Evolutionary conservation across 352 stramenopile genomes (phyloP), one percentile per base, ranked within the genome.

Genomic region (Phytopythium helicoides): DNA sequence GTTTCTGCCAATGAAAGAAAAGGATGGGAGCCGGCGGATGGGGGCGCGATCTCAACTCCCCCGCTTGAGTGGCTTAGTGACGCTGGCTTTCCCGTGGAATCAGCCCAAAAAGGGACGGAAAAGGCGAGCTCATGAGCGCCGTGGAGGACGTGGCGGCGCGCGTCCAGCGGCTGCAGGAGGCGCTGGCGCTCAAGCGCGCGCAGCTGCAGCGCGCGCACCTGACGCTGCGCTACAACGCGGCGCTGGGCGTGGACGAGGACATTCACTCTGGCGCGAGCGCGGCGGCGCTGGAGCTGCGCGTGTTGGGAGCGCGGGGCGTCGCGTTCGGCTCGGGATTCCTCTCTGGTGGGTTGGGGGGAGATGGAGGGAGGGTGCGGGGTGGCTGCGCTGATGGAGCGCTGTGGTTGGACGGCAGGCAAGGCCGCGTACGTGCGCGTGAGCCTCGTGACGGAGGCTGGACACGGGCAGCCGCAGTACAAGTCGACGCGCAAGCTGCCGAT

Each of bases 71-170:
- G 35, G 3, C 35, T 14, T 3, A 3, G 37, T n/a, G 3, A n/a
- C n/a, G n/a, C n/a, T n/a, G n/a, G n/a, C n/a, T n/a, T n/a, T n/a
- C n/a, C n/a, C n/a, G n/a, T n/a, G n/a, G n/a, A n/a, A n/a, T n/a
- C n/a, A n/a, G n/a, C n/a, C n/a, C n/a, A n/a, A n/a, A n/a, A n/a
- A n/a, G n/a, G n/a, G n/a, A n/a, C n/a, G n/a, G n/a, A n/a, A n/a
- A n/a, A n/a, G n/a, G n/a, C n/a, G n/a, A n/a, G n/a, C n/a, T n/a
- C 21, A 87, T 88, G 77, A 88, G 77, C 55, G 72, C 71, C 11
- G 77, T 88, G 34, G 77, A 88, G 44, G 76, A 88, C 62, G 73
- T 86, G n/a, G 75, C 71, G 18, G 68, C 56, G 39, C 77, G 73
- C 21, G 76, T 88, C 33, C 68, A 46, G 36, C 76, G 72, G 25